phyloP scores from a whole-genome alignment of 352 stramenopile genomes.

The Pythium utonaiense region DNA sequence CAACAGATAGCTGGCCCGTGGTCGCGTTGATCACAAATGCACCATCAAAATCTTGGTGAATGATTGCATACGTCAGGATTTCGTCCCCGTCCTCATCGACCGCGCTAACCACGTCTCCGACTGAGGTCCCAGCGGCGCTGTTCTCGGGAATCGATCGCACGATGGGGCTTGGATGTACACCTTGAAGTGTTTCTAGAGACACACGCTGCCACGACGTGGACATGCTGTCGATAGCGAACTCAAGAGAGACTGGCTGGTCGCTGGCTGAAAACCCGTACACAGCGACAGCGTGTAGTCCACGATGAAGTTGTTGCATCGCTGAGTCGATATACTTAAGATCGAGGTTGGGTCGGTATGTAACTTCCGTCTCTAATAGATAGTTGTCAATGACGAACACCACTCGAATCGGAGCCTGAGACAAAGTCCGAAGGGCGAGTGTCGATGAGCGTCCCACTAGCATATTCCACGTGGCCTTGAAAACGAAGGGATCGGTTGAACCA shows the following conservation, averaged over 20 bases:
- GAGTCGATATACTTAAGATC: conserved; percentile 17
- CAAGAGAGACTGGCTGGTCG: conserved; percentile 1
- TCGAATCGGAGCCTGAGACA: conserved; percentile 13
- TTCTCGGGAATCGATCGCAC: conserved; percentile 15
- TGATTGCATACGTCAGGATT: conserved; percentile 14
- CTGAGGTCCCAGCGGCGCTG: not conserved
- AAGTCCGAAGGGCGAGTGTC: conserved; percentile 15
- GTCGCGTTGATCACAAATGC: conserved; percentile 21
- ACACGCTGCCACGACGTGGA: conserved; percentile 15
- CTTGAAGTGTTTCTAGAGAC: not conserved
- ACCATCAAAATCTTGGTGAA: conserved; percentile 5
- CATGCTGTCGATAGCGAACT: conserved; percentile 5
- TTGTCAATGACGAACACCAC: conserved; percentile 24
- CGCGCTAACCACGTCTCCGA: conserved; percentile 7
- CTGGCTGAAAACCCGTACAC: conserved; percentile 10
- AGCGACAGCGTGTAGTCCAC: conserved; percentile 9
- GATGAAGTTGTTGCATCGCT: conserved; percentile 1
- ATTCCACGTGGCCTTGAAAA: conserved; percentile 10
- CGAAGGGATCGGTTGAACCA: not conserved
- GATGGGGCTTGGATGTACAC: conserved; percentile 2
- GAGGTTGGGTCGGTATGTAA: conserved; percentile 12
- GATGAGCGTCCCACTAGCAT: conserved; percentile 13
- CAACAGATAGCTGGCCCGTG: conserved; percentile 21
- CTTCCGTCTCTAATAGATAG: not conserved
- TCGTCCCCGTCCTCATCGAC: conserved; percentile 12